Evolutionary conservation across 2,329 filamentous ascomycete species (phyloP).

Genomic region (Paecilomyces sp.): DNA sequence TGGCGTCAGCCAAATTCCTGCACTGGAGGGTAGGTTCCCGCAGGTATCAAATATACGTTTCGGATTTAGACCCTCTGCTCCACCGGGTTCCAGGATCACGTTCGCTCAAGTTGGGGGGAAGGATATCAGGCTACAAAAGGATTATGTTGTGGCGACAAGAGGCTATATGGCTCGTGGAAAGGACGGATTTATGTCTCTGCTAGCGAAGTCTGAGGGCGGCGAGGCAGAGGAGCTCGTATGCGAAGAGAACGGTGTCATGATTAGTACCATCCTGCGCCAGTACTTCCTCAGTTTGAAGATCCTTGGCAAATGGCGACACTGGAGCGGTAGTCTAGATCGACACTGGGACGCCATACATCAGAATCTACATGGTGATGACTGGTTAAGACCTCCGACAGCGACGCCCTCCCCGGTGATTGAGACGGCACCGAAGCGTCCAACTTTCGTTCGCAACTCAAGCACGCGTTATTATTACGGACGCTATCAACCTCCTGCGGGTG

Average conservation of each 20-base stretch:
- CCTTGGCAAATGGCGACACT: slow-evolving; percentile 69
- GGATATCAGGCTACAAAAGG: slow-evolving; percentile 54
- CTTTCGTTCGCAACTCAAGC: not conserved
- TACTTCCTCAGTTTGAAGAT: slow-evolving; percentile 86
- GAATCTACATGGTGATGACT: slow-evolving; percentile 49
- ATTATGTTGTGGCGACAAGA: slow-evolving; percentile 70
- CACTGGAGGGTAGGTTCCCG: slow-evolving; percentile 75
- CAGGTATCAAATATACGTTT: slow-evolving; percentile 81
- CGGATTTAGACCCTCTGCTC: slow-evolving; percentile 58
- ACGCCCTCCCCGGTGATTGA: slow-evolving; percentile 22
- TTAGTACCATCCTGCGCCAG: slow-evolving; percentile 78
- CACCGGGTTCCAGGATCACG: slow-evolving; percentile 56
- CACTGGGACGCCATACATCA: slow-evolving; percentile 64
- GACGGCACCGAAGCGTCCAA: slow-evolving; percentile 3
- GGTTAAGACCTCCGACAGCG: slow-evolving; percentile 37
- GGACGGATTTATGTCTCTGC: slow-evolving; percentile 71
- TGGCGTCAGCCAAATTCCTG: slow-evolving; percentile 70
- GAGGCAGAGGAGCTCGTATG: slow-evolving; percentile 69
- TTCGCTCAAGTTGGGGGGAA: slow-evolving; percentile 55
- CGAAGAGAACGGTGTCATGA: slow-evolving; percentile 80
- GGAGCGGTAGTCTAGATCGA: slow-evolving; percentile 53
- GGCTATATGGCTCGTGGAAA: slow-evolving; percentile 88
- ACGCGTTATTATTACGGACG: not conserved
- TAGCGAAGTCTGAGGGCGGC: slow-evolving; percentile 71
- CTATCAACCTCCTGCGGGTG: not conserved